A percentile compares a stretch with the other conserved stretches of the same genome.
phyloP scores from a whole-genome alignment of 352 stramenopile genomes.

The Pythium inflatum region DNA sequence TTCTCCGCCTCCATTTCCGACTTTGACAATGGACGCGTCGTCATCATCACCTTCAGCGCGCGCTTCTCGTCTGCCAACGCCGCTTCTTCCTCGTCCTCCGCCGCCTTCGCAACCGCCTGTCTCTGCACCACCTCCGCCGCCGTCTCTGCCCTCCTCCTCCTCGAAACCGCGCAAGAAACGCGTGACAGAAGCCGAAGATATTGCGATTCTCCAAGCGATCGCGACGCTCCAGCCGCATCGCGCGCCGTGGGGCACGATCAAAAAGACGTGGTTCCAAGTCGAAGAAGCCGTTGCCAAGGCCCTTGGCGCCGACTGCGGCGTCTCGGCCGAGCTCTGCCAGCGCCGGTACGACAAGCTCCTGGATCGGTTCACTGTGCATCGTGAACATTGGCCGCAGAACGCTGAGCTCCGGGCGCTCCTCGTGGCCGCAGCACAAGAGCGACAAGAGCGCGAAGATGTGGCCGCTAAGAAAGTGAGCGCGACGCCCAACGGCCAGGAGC shows the following conservation, averaged over 20 bases:
- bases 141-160: background rate
- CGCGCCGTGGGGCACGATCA: slow-evolving; percentile 3
- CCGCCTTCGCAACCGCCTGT: no score
- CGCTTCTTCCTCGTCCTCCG: no score
- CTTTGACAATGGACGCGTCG: no score
- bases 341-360: slow-evolving; percentile 8
- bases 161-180: slow-evolving; percentile 2
- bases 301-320: background rate
- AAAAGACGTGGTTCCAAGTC: slow-evolving; percentile 8
- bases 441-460: background rate
- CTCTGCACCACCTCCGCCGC: no score
- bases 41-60: no score
- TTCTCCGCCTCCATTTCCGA: no score
- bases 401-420: slow-evolving; percentile 1
- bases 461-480: background rate
- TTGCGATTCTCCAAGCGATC: slow-evolving; percentile 11
- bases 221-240: background rate
- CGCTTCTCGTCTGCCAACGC: no score
- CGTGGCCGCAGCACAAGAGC: background rate
- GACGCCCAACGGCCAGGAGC: background rate
- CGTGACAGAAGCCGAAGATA: slow-evolving; percentile 8
- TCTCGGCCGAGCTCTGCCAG: background rate
- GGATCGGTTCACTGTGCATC: background rate
- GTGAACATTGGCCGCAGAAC: background rate
- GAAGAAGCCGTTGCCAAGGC: background rate